A percentile compares a stretch with the other conserved stretches of the same genome.
Evolutionary conservation across 495 filamentous ascomycete species (phyloP).

Genomic region (Aspergillus nidulans): DNA sequence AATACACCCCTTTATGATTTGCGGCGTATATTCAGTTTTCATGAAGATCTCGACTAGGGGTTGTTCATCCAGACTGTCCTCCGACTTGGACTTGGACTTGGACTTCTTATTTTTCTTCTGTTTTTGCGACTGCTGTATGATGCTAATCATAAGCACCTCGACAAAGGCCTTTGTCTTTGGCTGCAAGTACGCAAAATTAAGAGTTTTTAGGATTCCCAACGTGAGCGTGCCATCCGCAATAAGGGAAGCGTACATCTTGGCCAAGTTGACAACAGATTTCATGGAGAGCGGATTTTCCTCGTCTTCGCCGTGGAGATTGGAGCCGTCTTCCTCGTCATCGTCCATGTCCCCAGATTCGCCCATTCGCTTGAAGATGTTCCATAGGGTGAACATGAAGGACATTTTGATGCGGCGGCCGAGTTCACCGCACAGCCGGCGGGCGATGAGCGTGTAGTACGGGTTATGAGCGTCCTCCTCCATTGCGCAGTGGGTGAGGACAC

Average conservation of each 20-base stretch:
- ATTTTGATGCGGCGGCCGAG: constrained; percentile 64
- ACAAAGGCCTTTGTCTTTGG: constrained; percentile 70
- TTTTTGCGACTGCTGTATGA: constrained; percentile 58
- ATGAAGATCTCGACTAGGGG: constrained; percentile 62
- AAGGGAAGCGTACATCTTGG: constrained; percentile 75
- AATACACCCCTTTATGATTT: constrained; percentile 65
- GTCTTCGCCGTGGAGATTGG: constrained; percentile 49
- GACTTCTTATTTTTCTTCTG: constrained; percentile 26
- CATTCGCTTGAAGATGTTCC: constrained; percentile 82
- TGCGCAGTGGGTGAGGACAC: constrained; percentile 81
- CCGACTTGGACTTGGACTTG: constrained; percentile 21
- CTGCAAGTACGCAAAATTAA: constrained; percentile 76
- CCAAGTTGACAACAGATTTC: constrained; percentile 80
- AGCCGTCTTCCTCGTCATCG: constrained; percentile 49
- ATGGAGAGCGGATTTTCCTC: constrained; percentile 43
- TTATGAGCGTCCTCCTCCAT: constrained; percentile 83
- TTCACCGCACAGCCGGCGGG: constrained; percentile 64
- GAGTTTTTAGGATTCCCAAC: constrained; percentile 65
- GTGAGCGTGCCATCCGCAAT: constrained; percentile 62
- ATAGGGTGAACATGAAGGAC: constrained; percentile 80
- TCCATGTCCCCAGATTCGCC: constrained; percentile 61
- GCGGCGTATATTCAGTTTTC: constrained; percentile 52
- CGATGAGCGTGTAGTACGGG: constrained; percentile 86
- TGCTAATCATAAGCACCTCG: constrained; percentile 71
- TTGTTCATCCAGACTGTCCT: constrained; percentile 41